phyloP scores from a whole-genome alignment of 345 rosid species.

The Sisymbrium altissimum region DNA sequence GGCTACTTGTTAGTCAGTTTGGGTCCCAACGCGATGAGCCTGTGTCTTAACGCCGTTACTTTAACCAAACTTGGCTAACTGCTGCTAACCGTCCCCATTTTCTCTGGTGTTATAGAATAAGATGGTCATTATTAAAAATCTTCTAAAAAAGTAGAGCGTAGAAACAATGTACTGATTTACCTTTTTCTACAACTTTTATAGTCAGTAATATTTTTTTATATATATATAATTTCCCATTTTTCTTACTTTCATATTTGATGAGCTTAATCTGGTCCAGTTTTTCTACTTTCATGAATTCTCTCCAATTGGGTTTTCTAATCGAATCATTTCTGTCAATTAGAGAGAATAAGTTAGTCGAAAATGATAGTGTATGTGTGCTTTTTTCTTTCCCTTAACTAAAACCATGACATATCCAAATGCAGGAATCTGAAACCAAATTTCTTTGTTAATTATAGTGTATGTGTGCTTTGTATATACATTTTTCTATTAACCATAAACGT shows the following conservation, averaged over 20 bases:
- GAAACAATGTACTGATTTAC: not conserved
- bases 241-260: too few species aligned
- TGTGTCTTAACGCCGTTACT: constrained; percentile 15
- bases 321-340: not conserved
- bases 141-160: not conserved
- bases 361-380: too few species aligned
- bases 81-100: not conserved
- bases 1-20: too few species aligned
- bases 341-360: too few species aligned
- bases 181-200: not conserved
- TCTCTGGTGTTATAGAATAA: not conserved
- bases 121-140: not conserved
- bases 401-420: not conserved
- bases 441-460: too few species aligned
- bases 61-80: not conserved
- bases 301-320: not conserved
- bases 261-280: too few species aligned
- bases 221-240: too few species aligned
- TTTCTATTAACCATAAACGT: too few species aligned
- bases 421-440: not conserved
- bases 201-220: too few species aligned
- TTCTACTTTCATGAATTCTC: too few species aligned
- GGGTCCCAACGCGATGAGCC: not conserved
- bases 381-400: not conserved
- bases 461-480: too few species aligned